These are phyloP conservation scores for Aspergillus baeticus DNA, from an alignment of 495 filamentous ascomycete species.

Conservation along the genomic window DNA sequence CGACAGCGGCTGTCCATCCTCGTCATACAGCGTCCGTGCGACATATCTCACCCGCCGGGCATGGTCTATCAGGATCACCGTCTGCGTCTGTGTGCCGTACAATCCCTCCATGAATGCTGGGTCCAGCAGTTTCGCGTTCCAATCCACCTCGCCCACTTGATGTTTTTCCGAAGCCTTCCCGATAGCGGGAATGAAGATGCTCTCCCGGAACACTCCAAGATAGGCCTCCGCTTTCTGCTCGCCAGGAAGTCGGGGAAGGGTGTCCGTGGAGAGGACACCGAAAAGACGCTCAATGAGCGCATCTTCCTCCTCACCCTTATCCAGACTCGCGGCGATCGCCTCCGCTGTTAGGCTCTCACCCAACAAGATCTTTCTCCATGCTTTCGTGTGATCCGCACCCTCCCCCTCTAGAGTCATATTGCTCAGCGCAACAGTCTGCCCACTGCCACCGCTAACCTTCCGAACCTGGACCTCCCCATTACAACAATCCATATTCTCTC, in stretches of 20 bases:
- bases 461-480: slow-evolving; percentile 36
- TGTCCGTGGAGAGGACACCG: slow-evolving; percentile 61
- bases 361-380: slow-evolving; percentile 67
- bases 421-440: slow-evolving; percentile 66
- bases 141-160: slow-evolving; percentile 28
- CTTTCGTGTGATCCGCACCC: slow-evolving; percentile 20
- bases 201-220: slow-evolving; percentile 62
- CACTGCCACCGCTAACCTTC: slow-evolving; percentile 56
- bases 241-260: slow-evolving; percentile 54
- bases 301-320: slow-evolving; percentile 48
- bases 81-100: slow-evolving; percentile 85
- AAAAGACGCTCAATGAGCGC: slow-evolving; percentile 59
- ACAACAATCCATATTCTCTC: neutral
- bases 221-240: slow-evolving; percentile 51
- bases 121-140: slow-evolving; percentile 45
- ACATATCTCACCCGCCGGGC: slow-evolving; percentile 69
- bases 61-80: slow-evolving; percentile 68
- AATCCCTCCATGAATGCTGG: slow-evolving; percentile 23
- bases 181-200: slow-evolving; percentile 73
- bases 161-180: slow-evolving; percentile 26
- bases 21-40: slow-evolving; percentile 72
- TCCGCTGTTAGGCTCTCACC: slow-evolving; percentile 35
- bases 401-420: slow-evolving; percentile 66
- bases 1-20: slow-evolving; percentile 15
- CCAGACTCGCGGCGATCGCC: slow-evolving; percentile 37